A percentile compares a stretch with the other conserved stretches of the same genome.
phyloP scores from a whole-genome alignment of 23 red algal genomes.

The Cyanidiococcus yangmingshanensis region DNA sequence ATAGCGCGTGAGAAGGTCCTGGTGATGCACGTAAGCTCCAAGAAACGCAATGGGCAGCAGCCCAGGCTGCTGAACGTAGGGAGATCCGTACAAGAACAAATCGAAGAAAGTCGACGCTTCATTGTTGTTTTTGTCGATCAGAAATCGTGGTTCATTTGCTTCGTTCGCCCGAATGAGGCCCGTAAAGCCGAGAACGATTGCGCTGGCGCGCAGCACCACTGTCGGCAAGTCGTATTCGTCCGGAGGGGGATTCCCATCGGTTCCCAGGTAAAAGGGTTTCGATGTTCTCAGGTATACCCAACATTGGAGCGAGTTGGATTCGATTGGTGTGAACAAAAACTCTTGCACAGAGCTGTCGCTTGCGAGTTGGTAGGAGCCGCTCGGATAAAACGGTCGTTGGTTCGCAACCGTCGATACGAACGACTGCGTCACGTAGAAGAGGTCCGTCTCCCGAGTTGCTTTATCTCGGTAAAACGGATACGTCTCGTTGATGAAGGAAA shows the following conservation, averaged over 20 bases:
- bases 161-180: background rate
- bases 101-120: background rate
- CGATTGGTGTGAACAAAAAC: background rate
- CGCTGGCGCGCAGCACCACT: background rate
- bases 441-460: background rate
- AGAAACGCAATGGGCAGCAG: background rate
- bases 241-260: background rate
- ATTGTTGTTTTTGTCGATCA: background rate
- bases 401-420: conserved; percentile 1
- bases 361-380: conserved; percentile 1
- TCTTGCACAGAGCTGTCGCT: background rate
- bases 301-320: conserved; percentile 3
- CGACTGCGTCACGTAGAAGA: conserved; percentile 2
- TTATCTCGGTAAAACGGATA: background rate
- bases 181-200: background rate
- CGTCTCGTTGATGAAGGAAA: conserved; percentile 8
- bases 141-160: background rate
- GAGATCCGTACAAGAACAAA: background rate
- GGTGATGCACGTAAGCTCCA: background rate
- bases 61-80: background rate
- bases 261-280: conserved; percentile 8
- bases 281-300: background rate
- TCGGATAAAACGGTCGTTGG: background rate
- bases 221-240: conserved; percentile 17
- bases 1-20: background rate